Conservation (phyloP, 768 basidiomycete genomes). For the Leccinum pellstonianum region DNA sequence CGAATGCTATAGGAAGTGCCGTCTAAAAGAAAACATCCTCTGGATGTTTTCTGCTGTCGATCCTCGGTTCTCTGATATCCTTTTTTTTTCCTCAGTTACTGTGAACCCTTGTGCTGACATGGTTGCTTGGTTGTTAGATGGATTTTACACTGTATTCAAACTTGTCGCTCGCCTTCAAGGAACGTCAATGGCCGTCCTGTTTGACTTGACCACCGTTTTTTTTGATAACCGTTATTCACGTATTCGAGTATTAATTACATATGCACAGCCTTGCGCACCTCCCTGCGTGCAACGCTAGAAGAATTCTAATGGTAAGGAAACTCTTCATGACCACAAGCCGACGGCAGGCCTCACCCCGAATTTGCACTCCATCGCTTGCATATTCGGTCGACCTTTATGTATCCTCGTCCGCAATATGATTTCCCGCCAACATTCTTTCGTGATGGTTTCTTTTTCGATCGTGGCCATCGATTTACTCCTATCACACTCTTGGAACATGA, state of each 20-base stretch:
- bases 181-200: background rate
- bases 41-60: constrained; percentile 33
- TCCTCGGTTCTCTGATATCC: constrained; percentile 34
- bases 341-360: background rate
- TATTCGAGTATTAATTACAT: constrained; percentile 19
- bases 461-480: background rate
- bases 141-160: too few species aligned
- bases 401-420: background rate
- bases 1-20: constrained; percentile 39
- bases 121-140: constrained; percentile 3
- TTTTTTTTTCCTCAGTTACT: background rate
- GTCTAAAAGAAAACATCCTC: constrained; percentile 28
- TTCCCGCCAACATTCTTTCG: background rate
- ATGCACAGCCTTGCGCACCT: background rate
- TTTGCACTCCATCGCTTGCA: background rate
- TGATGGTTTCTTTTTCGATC: background rate
- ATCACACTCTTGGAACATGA: background rate
- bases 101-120: constrained; percentile 7
- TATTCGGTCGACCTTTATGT: background rate
- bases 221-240: constrained; percentile 16
- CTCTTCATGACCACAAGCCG: background rate
- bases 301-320: background rate
- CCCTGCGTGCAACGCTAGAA: background rate
- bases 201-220: background rate
- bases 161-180: too few species aligned